These are phyloP conservation scores for Didymella pinodella DNA, from an alignment of 2,329 filamentous ascomycete genomes.

Conservation along the genomic window DNA sequence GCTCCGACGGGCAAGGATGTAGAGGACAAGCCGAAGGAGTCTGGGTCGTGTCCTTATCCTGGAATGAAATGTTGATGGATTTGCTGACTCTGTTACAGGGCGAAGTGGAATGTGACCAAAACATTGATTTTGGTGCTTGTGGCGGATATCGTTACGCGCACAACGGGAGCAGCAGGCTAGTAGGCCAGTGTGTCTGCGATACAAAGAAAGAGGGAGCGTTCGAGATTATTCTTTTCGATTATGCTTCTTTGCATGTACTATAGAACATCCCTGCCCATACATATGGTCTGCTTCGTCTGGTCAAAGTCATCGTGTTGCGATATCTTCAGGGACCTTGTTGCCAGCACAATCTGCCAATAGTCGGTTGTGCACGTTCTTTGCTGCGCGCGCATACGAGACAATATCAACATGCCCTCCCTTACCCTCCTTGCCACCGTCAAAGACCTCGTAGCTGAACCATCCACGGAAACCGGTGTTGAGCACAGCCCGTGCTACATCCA, in stretches of 20 bases:
- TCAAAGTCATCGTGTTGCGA: slow-evolving; percentile 24
- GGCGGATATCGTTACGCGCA: slow-evolving; percentile 5
- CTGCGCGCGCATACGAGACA: slow-evolving; percentile 60
- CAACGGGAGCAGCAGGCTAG: background rate
- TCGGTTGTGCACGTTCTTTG: slow-evolving; percentile 58
- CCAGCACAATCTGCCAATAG: slow-evolving; percentile 46
- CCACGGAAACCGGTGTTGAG: slow-evolving; percentile 71
- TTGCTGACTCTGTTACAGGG: background rate
- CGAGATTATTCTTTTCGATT: background rate
- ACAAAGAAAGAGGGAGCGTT: background rate
- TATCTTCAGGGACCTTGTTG: slow-evolving; percentile 24
- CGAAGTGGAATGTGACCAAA: background rate
- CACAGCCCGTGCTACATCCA: slow-evolving; percentile 70
- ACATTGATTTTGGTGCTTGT: slow-evolving; percentile 15
- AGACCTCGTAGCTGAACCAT: slow-evolving; percentile 75
- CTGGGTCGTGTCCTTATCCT: slow-evolving; percentile 32
- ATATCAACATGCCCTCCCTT: slow-evolving; percentile 61
- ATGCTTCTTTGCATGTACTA: background rate
- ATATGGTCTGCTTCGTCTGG: background rate
- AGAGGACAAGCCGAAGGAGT: slow-evolving; percentile 7
- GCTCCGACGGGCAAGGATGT: background rate
- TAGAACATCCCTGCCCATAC: background rate
- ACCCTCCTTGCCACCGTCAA: slow-evolving; percentile 66
- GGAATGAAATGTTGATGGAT: slow-evolving; percentile 1
- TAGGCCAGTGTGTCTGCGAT: background rate